phyloP scores from a whole-genome alignment of 1,284 basidiomycete genomes.

The Vanrija sp. region DNA sequence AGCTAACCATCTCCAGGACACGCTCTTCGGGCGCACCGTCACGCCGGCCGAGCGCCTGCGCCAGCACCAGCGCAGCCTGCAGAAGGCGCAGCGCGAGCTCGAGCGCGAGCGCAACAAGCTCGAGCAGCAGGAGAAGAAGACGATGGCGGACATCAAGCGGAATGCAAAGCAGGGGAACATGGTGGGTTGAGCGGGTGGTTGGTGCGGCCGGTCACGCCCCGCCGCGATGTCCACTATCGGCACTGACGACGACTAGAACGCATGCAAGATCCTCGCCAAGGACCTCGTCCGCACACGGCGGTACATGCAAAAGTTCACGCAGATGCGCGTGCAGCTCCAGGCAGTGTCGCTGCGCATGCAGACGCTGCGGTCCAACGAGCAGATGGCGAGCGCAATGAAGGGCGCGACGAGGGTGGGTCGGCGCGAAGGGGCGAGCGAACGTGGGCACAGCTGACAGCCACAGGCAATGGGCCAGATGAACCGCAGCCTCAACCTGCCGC shows the following conservation, averaged over 20 bases:
- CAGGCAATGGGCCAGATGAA: slow-evolving; percentile 99
- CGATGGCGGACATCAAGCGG: slow-evolving; percentile 91
- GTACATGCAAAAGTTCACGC: slow-evolving; percentile 97
- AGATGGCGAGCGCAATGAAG: slow-evolving; percentile 99
- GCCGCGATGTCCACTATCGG: neutral
- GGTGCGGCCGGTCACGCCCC: neutral
- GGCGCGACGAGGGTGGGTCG: slow-evolving; percentile 82
- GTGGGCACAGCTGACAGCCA: neutral
- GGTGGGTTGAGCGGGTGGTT: slow-evolving; percentile 54
- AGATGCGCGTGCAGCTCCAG: slow-evolving; percentile 97
- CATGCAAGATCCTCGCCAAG: slow-evolving; percentile 98
- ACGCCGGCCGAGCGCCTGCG: slow-evolving; percentile 94
- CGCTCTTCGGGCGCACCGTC: slow-evolving; percentile 86
- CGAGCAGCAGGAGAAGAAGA: slow-evolving; percentile 92
- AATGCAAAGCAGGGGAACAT: slow-evolving; percentile 94
- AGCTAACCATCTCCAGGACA: slow-evolving; percentile 61
- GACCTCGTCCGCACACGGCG: slow-evolving; percentile 92
- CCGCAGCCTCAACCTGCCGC: slow-evolving; percentile 84
- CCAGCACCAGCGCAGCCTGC: slow-evolving; percentile 90
- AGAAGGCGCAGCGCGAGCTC: slow-evolving; percentile 94
- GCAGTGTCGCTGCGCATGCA: slow-evolving; percentile 95
- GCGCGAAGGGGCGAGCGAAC: slow-evolving; percentile 2
- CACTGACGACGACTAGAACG: slow-evolving; percentile 61
- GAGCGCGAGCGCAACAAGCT: slow-evolving; percentile 92
- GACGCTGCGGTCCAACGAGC: slow-evolving; percentile 91